Base-by-base conservation (phyloP, 1,139 yeast genomes). In the Pichia sp. region DNA sequence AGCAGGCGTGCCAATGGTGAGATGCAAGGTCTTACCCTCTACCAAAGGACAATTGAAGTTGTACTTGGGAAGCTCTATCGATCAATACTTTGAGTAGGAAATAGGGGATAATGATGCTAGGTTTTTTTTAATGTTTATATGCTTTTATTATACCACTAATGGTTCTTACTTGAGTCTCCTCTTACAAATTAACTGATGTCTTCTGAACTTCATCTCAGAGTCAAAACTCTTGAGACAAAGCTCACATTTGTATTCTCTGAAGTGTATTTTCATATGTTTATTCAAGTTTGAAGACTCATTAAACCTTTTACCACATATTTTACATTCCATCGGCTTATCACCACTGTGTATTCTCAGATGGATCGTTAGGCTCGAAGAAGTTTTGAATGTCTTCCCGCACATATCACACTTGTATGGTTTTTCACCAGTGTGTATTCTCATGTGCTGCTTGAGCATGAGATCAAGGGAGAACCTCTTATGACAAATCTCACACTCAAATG, bases 271-370 rank as follows among this genome's bases (percentile, higher is more conserved):
- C 78, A 85, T 73, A 56, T 91, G 98, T 52, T 91, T 91, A 18
- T 86, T 79, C 49, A 88, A 64, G 54, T 91, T 88, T 13, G 94
- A 82, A 30, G 91, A 77, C 55, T 91, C 97, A 42, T 93, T 80
- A 53, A 91, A 91, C 36, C 86, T 63, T 57, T 85, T 86, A 18
- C 75, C 80, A 56, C 98, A 91, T 62, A 74, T 72, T 46, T 77
- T 79, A 58, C 98, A 91, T 29, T 59, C 63, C 46, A 87, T 66
- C 1, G 97, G 97, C 56, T 84, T 85, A 44, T 83, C 73, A 5
- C 78, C 78, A 3, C 74, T 67, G 48, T 74, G 80, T 3, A 68
- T 71, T 38, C 79, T 54, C 34, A 64, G 60, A 52, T 74, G 80
- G 25, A 74, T 71, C 2, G 76, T 71, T 34, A 74, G 58, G 20